Evolutionary conservation across 2,329 filamentous ascomycete genomes (phyloP).

Genomic region (Exophiala xenobiotica): DNA sequence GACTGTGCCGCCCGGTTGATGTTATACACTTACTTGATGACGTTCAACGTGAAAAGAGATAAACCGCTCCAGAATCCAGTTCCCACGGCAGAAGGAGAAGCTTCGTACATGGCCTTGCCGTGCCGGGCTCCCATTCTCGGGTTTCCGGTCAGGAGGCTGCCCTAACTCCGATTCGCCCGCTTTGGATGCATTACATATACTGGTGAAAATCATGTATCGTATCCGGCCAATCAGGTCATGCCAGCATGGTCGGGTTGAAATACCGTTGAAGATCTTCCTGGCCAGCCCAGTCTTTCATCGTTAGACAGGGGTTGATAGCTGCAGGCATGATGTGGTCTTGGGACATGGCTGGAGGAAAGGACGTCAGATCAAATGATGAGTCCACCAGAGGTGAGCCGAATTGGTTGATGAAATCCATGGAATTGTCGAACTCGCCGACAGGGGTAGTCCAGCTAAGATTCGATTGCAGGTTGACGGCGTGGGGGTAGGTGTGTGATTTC

Average conservation of each 20-base stretch:
- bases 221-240: constrained; percentile 2
- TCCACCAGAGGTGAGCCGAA: constrained; percentile 29
- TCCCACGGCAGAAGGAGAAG: too few species aligned
- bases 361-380: constrained; percentile 17
- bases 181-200: constrained; percentile 19
- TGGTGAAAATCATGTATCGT: not conserved
- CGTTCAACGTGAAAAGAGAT: too few species aligned
- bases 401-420: constrained; percentile 30
- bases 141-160: not conserved
- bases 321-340: constrained; percentile 24
- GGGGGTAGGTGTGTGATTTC: constrained; percentile 24
- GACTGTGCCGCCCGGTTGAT: too few species aligned
- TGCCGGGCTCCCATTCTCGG: not conserved
- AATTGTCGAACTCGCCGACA: constrained; percentile 25
- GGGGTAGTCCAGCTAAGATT: constrained; percentile 28
- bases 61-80: too few species aligned
- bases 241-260: constrained; percentile 26
- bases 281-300: constrained; percentile 30
- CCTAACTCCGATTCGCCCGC: constrained; percentile 11
- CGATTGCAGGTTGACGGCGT: constrained; percentile 17
- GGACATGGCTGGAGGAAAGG: constrained; percentile 20
- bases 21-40: too few species aligned
- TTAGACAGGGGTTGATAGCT: constrained; percentile 29
- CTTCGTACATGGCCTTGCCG: too few species aligned
- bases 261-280: constrained; percentile 29